Percentiles rank a stretch among this genome's conserved stretches.
Evolutionary conservation across 2,329 filamentous ascomycete species (phyloP).

Genomic region (Geosmithia morbida): DNA sequence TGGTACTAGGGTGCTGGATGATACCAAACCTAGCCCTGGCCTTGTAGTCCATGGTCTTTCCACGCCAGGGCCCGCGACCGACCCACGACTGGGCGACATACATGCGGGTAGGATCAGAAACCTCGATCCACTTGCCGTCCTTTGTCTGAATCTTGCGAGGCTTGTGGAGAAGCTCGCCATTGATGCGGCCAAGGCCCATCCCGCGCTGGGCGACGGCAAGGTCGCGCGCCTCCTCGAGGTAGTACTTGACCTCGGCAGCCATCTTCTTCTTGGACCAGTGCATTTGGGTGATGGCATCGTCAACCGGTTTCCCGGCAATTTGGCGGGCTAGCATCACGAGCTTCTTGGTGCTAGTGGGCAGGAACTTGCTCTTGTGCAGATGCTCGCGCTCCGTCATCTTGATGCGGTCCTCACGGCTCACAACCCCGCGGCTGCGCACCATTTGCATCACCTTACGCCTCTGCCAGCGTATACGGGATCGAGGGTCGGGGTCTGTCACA

Average conservation of each 20-base stretch:
- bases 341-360: conserved; percentile 88
- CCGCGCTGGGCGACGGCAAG: conserved; percentile 65
- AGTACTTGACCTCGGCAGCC: conserved; percentile 62
- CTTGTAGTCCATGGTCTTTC: conserved; percentile 49
- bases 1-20: conserved; percentile 58
- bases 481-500: conserved; percentile 62
- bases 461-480: conserved; percentile 59
- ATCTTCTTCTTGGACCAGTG: conserved; percentile 89
- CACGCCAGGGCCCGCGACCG: conserved; percentile 53
- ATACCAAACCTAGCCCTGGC: conserved; percentile 59
- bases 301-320: conserved; percentile 84
- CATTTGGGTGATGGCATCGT: conserved; percentile 92
- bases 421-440: conserved; percentile 41
- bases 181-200: conserved; percentile 57
- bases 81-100: conserved; percentile 94
- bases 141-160: conserved; percentile 51
- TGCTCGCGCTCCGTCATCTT: conserved; percentile 45
- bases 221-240: conserved; percentile 70
- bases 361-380: conserved; percentile 47
- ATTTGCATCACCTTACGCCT: conserved; percentile 71
- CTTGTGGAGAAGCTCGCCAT: conserved; percentile 21
- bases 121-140: conserved; percentile 56
- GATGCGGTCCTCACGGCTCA: conserved; percentile 49
- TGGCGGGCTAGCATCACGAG: conserved; percentile 73
- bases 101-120: conserved; percentile 64